phyloP scores from a whole-genome alignment of 768 basidiomycete genomes.

The Trametes punicea region DNA sequence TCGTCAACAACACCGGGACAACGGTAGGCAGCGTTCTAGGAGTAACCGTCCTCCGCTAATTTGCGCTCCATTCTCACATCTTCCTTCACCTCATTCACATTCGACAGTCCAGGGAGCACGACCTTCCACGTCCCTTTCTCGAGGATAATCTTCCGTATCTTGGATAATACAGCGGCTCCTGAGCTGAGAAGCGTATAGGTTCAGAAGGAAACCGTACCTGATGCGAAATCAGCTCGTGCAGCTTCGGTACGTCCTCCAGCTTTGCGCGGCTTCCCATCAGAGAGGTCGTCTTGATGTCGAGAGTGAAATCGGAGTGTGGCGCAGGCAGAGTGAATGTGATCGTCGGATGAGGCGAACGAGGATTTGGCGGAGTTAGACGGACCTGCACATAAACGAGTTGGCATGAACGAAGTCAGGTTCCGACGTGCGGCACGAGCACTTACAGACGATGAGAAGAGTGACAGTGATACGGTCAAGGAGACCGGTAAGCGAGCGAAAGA shows the following conservation, averaged over 20 bases:
- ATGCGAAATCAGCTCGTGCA: constrained; percentile 90
- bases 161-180: constrained; percentile 24
- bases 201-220: constrained; percentile 57
- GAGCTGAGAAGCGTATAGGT: neutral
- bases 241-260: constrained; percentile 93
- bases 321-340: constrained; percentile 75
- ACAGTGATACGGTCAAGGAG: constrained; percentile 74
- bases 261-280: constrained; percentile 97
- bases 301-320: constrained; percentile 58
- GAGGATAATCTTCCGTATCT: constrained; percentile 32
- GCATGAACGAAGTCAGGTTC: constrained; percentile 2
- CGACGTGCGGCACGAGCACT: constrained; percentile 25
- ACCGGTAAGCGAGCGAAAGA: constrained; percentile 83
- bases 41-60: neutral
- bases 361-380: constrained; percentile 58
- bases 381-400: no score
- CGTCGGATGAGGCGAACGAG: constrained; percentile 48
- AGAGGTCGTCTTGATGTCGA: constrained; percentile 85
- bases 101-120: constrained; percentile 60
- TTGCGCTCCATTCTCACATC: constrained; percentile 30
- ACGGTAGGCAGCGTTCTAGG: neutral
- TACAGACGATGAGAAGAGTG: constrained; percentile 67
- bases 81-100: constrained; percentile 30
- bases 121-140: constrained; percentile 61
- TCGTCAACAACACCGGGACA: neutral